Evolutionary conservation across 352 stramenopile genomes (phyloP).

Genomic region (Pythium phragmitis): DNA sequence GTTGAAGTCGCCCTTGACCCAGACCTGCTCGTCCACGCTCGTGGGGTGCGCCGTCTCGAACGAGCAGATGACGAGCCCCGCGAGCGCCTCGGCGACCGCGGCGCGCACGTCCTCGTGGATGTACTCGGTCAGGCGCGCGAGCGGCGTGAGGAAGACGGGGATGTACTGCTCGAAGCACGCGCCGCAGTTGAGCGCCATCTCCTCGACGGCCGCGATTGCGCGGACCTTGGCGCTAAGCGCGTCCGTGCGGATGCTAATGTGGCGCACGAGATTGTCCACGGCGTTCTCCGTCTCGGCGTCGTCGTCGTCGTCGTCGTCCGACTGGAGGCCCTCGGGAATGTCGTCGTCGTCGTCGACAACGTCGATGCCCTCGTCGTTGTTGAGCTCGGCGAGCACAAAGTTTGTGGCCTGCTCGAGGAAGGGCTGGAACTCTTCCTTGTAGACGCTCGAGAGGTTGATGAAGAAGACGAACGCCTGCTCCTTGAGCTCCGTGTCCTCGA

Average conservation of each 20-base stretch:
- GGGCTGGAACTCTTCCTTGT: conserved; percentile 96
- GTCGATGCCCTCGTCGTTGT: conserved; percentile 77
- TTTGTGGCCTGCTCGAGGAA: conserved; percentile 86
- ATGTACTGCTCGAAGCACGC: conserved; percentile 81
- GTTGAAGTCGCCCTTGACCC: conserved; percentile 83
- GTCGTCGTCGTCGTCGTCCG: conserved; percentile 76
- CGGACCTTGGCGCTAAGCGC: conserved; percentile 85
- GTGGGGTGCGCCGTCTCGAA: conserved; percentile 77
- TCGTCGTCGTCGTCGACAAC: conserved; percentile 75
- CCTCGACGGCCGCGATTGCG: conserved; percentile 77
- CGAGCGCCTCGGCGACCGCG: conserved; percentile 74
- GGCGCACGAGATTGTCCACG: conserved; percentile 62
- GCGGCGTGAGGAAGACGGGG: conserved; percentile 73
- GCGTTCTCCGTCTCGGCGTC: conserved; percentile 34
- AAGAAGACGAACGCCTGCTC: conserved; percentile 98
- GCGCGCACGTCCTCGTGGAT: conserved; percentile 87
- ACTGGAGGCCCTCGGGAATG: conserved; percentile 69
- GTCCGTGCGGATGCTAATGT: conserved; percentile 88
- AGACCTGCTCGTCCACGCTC: conserved; percentile 80
- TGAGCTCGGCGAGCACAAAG: conserved; percentile 65
- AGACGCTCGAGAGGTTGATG: conserved; percentile 97
- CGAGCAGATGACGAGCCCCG: conserved; percentile 81
- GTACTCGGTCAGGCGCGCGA: conserved; percentile 82
- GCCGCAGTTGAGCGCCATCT: conserved; percentile 82
- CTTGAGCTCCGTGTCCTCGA: conserved; percentile 96